phyloP scores from a whole-genome alignment of 495 filamentous ascomycete genomes.

The Lasiosphaeris hirsuta region DNA sequence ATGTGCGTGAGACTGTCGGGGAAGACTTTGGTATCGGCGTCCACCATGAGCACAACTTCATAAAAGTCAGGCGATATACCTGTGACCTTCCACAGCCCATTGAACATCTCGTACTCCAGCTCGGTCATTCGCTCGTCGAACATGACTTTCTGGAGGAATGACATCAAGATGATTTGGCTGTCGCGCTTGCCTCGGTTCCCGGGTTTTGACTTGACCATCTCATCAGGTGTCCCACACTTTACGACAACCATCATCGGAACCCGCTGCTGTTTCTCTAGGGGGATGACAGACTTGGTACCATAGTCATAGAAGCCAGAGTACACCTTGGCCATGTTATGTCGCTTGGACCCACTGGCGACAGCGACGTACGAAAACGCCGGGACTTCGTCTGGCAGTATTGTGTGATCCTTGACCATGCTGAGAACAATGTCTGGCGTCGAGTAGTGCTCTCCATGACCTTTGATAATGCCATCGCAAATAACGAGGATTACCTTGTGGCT shows the following conservation, averaged over 20 bases:
- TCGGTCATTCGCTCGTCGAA: slow-evolving; percentile 99
- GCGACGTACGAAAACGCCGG: slow-evolving; percentile 92
- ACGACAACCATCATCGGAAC: slow-evolving; percentile 99
- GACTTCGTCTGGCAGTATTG: slow-evolving; percentile 73
- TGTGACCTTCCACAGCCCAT: slow-evolving; percentile 96
- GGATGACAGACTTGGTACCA: slow-evolving; percentile 72
- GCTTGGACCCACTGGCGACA: slow-evolving; percentile 91
- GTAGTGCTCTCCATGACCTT: slow-evolving; percentile 83
- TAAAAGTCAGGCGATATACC: slow-evolving; percentile 98
- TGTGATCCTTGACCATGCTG: slow-evolving; percentile 91
- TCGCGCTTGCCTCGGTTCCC: slow-evolving; percentile 98
- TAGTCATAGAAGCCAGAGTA: slow-evolving; percentile 99
- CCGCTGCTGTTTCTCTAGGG: slow-evolving; percentile 85
- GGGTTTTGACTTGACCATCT: slow-evolving; percentile 75
- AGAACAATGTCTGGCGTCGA: slow-evolving; percentile 89
- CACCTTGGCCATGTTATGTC: slow-evolving; percentile 99
- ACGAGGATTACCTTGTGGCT: slow-evolving; percentile 96
- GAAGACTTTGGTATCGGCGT: slow-evolving; percentile 98
- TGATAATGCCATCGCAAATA: slow-evolving; percentile 97
- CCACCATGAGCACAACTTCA: slow-evolving; percentile 96
- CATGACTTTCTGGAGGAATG: slow-evolving; percentile 99
- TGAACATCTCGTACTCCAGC: slow-evolving; percentile 99
- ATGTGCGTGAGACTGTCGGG: slow-evolving; percentile 97
- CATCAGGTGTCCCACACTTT: slow-evolving; percentile 91
- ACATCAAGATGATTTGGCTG: slow-evolving; percentile 98